These are phyloP conservation scores for Triangularia verruculosa DNA, from an alignment of 2,329 filamentous ascomycete genomes.

Conservation along the genomic window DNA sequence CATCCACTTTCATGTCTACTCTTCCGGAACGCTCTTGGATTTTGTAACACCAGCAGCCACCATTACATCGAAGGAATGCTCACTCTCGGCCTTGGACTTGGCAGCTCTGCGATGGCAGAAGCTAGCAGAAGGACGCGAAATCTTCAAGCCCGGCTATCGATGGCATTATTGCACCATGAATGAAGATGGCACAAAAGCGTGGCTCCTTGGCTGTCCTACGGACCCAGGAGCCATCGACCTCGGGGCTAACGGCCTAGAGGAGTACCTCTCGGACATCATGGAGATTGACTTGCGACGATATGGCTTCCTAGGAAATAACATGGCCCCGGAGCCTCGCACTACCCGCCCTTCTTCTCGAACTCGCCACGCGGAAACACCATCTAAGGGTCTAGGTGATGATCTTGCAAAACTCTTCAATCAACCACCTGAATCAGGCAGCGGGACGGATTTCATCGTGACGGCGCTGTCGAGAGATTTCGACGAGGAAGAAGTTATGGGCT, in stretches of 20 bases:
- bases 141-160: constrained; percentile 86
- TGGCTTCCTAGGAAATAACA: constrained; percentile 80
- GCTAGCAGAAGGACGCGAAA: constrained; percentile 87
- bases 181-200: constrained; percentile 91
- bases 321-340: constrained; percentile 52
- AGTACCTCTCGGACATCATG: constrained; percentile 91
- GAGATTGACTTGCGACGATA: constrained; percentile 90
- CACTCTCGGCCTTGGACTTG: constrained; percentile 83
- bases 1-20: constrained; percentile 93
- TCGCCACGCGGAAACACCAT: constrained; percentile 51
- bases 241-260: constrained; percentile 71
- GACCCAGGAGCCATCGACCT: constrained; percentile 65
- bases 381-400: constrained; percentile 75
- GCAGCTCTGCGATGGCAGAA: constrained; percentile 90
- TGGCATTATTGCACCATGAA: constrained; percentile 99
- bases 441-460: constrained; percentile 87
- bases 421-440: constrained; percentile 77
- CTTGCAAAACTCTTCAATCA: constrained; percentile 84
- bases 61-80: constrained; percentile 82
- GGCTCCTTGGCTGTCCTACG: constrained; percentile 88
- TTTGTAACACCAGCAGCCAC: constrained; percentile 91
- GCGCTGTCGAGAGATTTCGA: constrained; percentile 77
- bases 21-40: constrained; percentile 86
- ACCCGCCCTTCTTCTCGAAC: constrained; percentile 46
- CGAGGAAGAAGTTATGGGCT: constrained; percentile 60